phyloP scores from a whole-genome alignment of 2,329 filamentous ascomycete species.

The Botrytis paeoniae region DNA sequence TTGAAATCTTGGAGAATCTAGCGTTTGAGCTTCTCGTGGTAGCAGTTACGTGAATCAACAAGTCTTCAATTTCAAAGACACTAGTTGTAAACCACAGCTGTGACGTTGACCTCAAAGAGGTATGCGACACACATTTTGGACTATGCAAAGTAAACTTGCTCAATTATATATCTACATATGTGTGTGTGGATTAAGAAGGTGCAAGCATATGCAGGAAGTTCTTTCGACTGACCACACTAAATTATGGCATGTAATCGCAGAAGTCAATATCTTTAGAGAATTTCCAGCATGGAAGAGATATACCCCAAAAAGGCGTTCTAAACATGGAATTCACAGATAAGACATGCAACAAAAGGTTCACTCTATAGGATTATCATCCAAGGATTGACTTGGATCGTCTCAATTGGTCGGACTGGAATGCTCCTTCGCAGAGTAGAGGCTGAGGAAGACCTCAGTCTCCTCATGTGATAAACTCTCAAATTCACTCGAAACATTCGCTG shows the following conservation, averaged over 20 bases:
- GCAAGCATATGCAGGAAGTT: neutral
- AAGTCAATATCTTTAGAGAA: neutral
- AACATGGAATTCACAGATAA: neutral
- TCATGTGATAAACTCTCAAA: neutral
- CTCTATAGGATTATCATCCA: neutral
- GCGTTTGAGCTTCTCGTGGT: neutral
- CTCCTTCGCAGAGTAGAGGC: neutral
- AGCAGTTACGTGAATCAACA: neutral
- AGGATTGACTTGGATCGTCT: neutral
- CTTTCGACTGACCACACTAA: neutral
- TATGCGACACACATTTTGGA: neutral
- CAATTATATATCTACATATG: neutral
- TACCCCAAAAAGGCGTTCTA: neutral
- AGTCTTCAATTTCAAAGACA: neutral
- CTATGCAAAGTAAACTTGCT: neutral
- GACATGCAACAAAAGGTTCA: neutral
- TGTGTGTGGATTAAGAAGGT: neutral
- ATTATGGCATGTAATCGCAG: neutral
- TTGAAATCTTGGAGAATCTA: neutral
- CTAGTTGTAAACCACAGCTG: neutral
- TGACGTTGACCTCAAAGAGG: neutral
- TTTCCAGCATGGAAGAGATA: neutral
- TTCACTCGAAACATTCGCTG: neutral
- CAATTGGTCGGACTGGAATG: neutral
- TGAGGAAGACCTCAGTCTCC: neutral